Base-by-base conservation (phyloP, 108 stramenopile genomes). In the Conticribra weissflogii region DNA sequence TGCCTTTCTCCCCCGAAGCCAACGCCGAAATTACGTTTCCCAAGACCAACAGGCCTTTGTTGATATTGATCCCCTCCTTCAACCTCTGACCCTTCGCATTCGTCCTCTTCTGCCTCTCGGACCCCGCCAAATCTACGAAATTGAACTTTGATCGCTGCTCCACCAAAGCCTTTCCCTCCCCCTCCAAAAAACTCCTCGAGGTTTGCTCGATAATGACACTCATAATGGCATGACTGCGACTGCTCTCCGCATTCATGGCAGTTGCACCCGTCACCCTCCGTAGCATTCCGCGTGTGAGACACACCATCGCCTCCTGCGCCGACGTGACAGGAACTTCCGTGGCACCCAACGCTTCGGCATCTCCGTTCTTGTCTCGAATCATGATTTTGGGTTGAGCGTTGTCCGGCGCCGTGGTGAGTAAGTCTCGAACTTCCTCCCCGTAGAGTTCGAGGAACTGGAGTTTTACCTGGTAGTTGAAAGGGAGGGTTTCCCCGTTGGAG, bases 341-440 rank as follows among this genome's bases (percentile, higher is more conserved):
- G 5, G 91, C 91, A 12, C 96, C 98, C 3, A 96, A 59, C 1
- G 97, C 96, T 79, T 93, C 92, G 8, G 92, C 85, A 64, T 92
- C 90, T 22, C 82, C 75, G n/a, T 72, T 77, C 36, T 76, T 66
- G 56, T 93, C 92, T 4, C 89, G 88, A 72, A 93, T 88, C 9
- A 83, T 63, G 24, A 93, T 74, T 76, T 86, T 88, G 19, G 47
- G 54, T 63, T 24, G 67, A 17, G 46, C 57, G 24, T 28, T 36
- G 18, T 71, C 34, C 14, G 71, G 5, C 52, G 68, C n/a, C 22
- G 41, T 59, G 59, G 63, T 23, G 22, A 99, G 83, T 46, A 99
- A 77, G 81, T 99, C 99, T 29, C 93, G 82, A 55, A 99, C 88
- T 46, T 97, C 89, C 72, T 93, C 89, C 31, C 92, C 92, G 62